Percentiles rank a stretch among this genome's conserved stretches.
Evolutionary conservation across 306 rosid species (phyloP).

Genomic region (Styphnolobium japonicum): DNA sequence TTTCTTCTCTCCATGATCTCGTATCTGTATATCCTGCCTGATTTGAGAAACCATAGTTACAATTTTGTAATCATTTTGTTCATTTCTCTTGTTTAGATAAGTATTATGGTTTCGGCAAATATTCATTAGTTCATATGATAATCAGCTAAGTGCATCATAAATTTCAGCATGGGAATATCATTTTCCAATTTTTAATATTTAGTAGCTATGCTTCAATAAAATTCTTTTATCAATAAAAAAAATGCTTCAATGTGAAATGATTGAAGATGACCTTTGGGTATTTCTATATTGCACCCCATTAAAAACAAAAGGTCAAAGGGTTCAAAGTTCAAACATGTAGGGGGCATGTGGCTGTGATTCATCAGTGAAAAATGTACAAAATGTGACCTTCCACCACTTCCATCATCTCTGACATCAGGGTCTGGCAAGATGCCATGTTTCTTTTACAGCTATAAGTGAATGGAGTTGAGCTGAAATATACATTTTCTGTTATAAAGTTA

Average conservation of each 20-base stretch:
- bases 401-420: background rate
- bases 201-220: background rate
- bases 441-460: background rate
- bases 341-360: background rate
- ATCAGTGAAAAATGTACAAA: background rate
- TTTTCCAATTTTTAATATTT: background rate
- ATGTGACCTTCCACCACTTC: background rate
- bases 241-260: background rate
- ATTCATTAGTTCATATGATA: background rate
- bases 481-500: background rate
- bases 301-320: background rate
- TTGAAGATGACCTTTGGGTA: background rate
- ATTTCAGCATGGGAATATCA: background rate
- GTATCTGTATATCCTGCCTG: background rate
- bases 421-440: background rate
- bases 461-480: background rate
- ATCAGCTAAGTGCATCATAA: background rate
- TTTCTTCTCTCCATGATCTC: background rate
- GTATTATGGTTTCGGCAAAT: background rate
- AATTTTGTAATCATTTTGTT: background rate
- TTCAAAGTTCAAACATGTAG: background rate
- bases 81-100: background rate
- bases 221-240: background rate
- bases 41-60: background rate
- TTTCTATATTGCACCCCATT: background rate